phyloP scores from a whole-genome alignment of 2,329 filamentous ascomycete species.

The Geoglossum cookeanum region DNA sequence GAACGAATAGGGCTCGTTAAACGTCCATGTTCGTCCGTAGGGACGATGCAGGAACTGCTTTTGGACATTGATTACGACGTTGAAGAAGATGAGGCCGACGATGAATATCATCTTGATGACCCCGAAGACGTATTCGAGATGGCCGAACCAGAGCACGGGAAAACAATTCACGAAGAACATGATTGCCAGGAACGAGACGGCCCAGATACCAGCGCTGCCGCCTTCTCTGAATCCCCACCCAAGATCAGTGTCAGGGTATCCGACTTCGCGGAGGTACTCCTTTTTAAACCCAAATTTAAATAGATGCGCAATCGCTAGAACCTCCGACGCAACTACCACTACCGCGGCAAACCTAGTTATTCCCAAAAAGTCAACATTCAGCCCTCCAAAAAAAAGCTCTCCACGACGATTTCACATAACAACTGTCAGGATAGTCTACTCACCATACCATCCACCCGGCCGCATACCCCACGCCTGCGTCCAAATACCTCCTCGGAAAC shows the following conservation, averaged over 20 bases:
- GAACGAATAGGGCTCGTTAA: constrained; percentile 18
- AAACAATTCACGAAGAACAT: constrained; percentile 20
- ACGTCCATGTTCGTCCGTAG: constrained; percentile 16
- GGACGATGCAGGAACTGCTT: constrained; percentile 12
- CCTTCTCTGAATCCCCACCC: constrained; percentile 13
- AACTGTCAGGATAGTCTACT: not conserved
- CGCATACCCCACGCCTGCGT: constrained; percentile 26
- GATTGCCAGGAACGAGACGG: constrained; percentile 17
- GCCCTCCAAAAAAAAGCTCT: constrained; percentile 12
- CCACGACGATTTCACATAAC: too few relatives aligned
- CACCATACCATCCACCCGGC: constrained; percentile 28
- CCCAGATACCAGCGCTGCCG: constrained; percentile 22
- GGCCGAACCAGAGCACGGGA: constrained; percentile 17
- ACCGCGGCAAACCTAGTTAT: not conserved
- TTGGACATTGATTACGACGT: constrained; percentile 20
- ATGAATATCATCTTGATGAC: constrained; percentile 21
- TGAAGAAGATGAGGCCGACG: constrained; percentile 23
- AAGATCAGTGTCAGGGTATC: not conserved
- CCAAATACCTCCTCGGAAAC: constrained; percentile 22
- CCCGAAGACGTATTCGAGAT: constrained; percentile 20
- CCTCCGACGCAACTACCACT: not conserved
- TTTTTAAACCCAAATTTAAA: not conserved
- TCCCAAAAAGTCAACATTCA: constrained; percentile 14
- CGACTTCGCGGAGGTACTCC: not conserved
- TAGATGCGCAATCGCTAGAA: not conserved